Evolutionary conservation across 2,329 filamentous ascomycete genomes (phyloP).

Genomic region (Cladosporium sp.): DNA sequence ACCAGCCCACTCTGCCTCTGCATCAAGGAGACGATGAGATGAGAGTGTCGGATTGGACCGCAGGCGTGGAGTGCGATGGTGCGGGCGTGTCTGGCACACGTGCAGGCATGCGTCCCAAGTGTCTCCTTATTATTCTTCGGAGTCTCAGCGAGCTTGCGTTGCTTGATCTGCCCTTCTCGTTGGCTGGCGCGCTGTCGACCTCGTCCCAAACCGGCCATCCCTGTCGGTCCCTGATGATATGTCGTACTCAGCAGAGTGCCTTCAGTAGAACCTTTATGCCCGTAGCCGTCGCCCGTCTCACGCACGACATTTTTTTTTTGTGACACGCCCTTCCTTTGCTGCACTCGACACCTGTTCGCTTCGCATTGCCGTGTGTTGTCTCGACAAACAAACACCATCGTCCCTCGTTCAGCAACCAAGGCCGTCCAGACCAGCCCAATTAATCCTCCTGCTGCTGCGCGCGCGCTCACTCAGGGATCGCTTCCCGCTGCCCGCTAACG

Average conservation of each 20-base stretch:
- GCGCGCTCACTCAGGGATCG: constrained; percentile 8
- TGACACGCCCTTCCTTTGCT: constrained; percentile 4
- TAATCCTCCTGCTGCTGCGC: not conserved
- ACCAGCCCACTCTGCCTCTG: not conserved
- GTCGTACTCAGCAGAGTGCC: constrained; percentile 10
- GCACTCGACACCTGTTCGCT: constrained; percentile 9
- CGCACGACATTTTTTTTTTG: not conserved
- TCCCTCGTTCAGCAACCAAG: not conserved
- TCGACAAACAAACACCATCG: not conserved
- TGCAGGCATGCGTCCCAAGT: constrained; percentile 12
- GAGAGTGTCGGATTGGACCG: constrained; percentile 7
- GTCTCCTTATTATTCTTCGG: not conserved
- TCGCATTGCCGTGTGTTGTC: not conserved
- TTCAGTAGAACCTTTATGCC: not conserved
- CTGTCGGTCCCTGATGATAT: constrained; percentile 5
- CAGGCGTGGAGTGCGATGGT: constrained; percentile 4
- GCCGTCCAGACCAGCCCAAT: constrained; percentile 1
- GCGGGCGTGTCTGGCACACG: constrained; percentile 2
- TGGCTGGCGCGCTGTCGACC: not conserved
- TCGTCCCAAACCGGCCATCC: not conserved
- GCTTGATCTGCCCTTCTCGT: not conserved
- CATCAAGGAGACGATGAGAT: not conserved
- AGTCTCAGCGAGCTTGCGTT: constrained; percentile 1
- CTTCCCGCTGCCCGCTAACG: constrained; percentile 15
- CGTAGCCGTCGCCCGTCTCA: constrained; percentile 9